These are phyloP conservation scores for Thraustochytrium striatum DNA, from an alignment of 352 stramenopile species.

Conservation along the genomic window DNA sequence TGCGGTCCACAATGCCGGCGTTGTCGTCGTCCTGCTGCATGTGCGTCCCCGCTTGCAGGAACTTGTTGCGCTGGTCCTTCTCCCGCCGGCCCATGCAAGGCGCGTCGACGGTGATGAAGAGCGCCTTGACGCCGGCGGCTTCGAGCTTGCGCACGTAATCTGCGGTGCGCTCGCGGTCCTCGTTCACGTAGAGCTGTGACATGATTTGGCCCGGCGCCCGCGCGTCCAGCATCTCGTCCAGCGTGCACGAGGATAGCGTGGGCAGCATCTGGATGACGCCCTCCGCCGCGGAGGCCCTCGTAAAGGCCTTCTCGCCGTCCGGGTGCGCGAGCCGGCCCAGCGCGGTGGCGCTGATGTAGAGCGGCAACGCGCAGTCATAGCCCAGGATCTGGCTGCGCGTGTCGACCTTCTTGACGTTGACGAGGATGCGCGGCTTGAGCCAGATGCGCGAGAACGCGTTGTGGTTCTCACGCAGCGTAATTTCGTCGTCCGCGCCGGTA, in stretches of 20 bases:
- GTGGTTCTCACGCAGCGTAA: constrained; percentile 64
- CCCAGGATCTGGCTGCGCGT: constrained; percentile 83
- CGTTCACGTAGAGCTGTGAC: constrained; percentile 94
- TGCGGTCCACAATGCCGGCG: constrained; percentile 52
- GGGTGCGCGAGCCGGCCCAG: constrained; percentile 92
- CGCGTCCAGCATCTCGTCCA: constrained; percentile 71
- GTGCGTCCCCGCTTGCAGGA: constrained; percentile 58
- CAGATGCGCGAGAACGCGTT: constrained; percentile 83
- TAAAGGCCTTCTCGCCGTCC: constrained; percentile 81
- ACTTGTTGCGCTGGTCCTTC: constrained; percentile 87
- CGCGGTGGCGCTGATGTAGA: constrained; percentile 80
- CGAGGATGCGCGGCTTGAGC: constrained; percentile 87
- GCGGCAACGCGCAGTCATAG: constrained; percentile 76
- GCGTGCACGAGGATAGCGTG: constrained; percentile 81
- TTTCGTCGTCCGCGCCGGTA: constrained; percentile 87
- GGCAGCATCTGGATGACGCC: constrained; percentile 85
- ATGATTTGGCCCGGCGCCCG: constrained; percentile 68
- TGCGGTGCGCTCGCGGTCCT: constrained; percentile 81
- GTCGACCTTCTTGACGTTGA: constrained; percentile 85
- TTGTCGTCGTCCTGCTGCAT: constrained; percentile 58
- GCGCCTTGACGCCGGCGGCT: constrained; percentile 83
- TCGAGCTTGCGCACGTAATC: constrained; percentile 84
- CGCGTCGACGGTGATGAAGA: constrained; percentile 90
- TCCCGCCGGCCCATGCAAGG: constrained; percentile 90
- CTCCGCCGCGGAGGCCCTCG: constrained; percentile 70